Conservation (phyloP, 352 stramenopile genomes). For the Pythium sukuiense region DNA sequence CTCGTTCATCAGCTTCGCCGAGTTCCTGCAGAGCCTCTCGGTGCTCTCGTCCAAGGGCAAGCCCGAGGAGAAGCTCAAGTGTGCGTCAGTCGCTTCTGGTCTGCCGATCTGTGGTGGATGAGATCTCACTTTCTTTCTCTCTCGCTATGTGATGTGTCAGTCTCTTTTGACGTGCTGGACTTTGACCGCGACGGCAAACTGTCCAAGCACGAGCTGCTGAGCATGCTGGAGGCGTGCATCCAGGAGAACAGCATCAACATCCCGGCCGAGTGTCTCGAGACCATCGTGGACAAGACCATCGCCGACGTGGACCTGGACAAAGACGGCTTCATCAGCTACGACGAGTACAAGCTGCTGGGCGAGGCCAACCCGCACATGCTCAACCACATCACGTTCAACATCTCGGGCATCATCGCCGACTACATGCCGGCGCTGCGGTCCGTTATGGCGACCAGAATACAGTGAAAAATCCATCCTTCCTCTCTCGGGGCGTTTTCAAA, state of each 20-base stretch:
- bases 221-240: constrained; percentile 71
- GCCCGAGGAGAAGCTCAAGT: constrained; percentile 68
- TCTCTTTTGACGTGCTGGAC: constrained; percentile 79
- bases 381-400: constrained; percentile 82
- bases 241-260: constrained; percentile 81
- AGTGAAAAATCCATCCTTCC: constrained; percentile 4
- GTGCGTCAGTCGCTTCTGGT: constrained; percentile 31
- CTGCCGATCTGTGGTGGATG: neutral
- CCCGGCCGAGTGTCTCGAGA: constrained; percentile 53
- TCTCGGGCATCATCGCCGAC: constrained; percentile 69
- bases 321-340: constrained; percentile 75
- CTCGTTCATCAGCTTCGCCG: constrained; percentile 76
- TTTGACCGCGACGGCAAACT: constrained; percentile 73
- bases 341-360: constrained; percentile 66
- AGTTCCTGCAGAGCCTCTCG: constrained; percentile 78
- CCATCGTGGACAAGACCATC: constrained; percentile 75
- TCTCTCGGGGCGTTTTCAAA: neutral
- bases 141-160: constrained; percentile 24
- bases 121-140: neutral
- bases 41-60: constrained; percentile 71
- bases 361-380: constrained; percentile 72
- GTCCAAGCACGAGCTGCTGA: constrained; percentile 66
- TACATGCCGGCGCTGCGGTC: constrained; percentile 71
- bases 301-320: constrained; percentile 61
- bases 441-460: constrained; percentile 37